Evolutionary conservation across 495 filamentous ascomycete species (phyloP).

Genomic region (Thermothielavioides terrestris): DNA sequence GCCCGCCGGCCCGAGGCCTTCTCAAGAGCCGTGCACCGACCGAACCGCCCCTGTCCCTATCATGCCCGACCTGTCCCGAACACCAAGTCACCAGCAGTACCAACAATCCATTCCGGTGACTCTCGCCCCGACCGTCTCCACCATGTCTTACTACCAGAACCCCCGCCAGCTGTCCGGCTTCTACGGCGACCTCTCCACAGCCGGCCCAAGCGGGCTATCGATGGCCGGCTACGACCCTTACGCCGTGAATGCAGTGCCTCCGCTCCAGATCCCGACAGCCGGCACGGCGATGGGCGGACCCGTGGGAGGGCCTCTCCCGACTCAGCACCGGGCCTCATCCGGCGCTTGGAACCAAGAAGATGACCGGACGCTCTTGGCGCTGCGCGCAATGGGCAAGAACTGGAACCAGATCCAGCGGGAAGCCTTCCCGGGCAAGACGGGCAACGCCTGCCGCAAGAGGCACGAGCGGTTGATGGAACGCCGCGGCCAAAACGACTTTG

Average conservation of each 20-base stretch:
- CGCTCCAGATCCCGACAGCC: constrained; percentile 24
- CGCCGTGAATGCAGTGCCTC: constrained; percentile 25
- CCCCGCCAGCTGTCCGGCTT: constrained; percentile 20
- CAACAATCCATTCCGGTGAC: constrained; percentile 19
- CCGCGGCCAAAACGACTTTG: constrained; percentile 57
- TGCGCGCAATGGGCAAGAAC: constrained; percentile 56
- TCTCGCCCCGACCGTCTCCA: constrained; percentile 8
- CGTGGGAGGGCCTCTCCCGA: constrained; percentile 23
- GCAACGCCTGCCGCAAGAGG: constrained; percentile 71
- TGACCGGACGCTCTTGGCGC: constrained; percentile 52
- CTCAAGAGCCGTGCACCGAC: constrained; percentile 6
- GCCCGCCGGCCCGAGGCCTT: neutral
- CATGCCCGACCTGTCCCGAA: constrained; percentile 28
- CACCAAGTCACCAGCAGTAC: constrained; percentile 27
- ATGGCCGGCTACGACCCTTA: constrained; percentile 34
- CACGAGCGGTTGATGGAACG: constrained; percentile 68
- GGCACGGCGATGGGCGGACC: constrained; percentile 26
- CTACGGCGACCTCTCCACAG: constrained; percentile 22
- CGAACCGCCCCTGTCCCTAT: constrained; percentile 5
- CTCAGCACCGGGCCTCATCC: constrained; percentile 42
- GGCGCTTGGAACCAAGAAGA: constrained; percentile 56
- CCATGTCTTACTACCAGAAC: constrained; percentile 26
- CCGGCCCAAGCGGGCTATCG: constrained; percentile 15
- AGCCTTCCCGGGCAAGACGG: constrained; percentile 63
- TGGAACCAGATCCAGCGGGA: constrained; percentile 62